Base-by-base conservation (phyloP, 1,284 basidiomycete species). In the Heliocybe sulcata region DNA sequence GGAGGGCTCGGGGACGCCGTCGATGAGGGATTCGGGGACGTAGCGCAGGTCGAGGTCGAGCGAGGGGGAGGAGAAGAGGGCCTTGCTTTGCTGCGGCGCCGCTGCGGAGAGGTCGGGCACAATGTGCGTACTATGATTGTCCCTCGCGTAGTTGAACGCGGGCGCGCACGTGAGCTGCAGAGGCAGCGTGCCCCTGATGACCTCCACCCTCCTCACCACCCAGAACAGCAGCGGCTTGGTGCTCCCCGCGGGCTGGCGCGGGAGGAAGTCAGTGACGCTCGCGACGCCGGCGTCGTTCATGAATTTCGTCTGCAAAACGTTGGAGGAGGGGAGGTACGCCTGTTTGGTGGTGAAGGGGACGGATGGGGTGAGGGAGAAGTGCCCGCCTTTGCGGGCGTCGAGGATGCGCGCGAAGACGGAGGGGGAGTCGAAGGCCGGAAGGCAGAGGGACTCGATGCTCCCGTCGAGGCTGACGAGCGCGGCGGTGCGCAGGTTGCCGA, bases 401-500 rank as follows among this genome's bases (percentile, higher is more conserved):
- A 93, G 76, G 61, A 93, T 90, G 12, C 90, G 81, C 4, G 92
- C 93, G 61, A 96, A 97, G 35, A 97, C 77, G 12, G 87, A 89
- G 8, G 93, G 93, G 2, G 91, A 94, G 69, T 97, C 94, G 66
- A 97, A 97, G 75, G 94, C 80, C 1, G 94, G 94, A 11, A 94
- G 78, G 63, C 93, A 96, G 68, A 94, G 92, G 61, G 88, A 90
- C 65, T 95, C 89, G 60, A 92, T 78, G n/a, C 87, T 90, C 25
- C 87, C 88, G 67, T 90, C 88, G 45, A 85, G 74, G 72, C 86
- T 89, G 65, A 91, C 77, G 80, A 81, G 58, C 19, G n/a, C n/a
- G 19, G 23, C 45, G 9, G 89, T 92, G 55, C 84, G 79, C 59
- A 92, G 69, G 65, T 92, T 92, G 6, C 89, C 89, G 58, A 92